A percentile compares a stretch with the other conserved stretches of the same genome.
Evolutionary conservation across 805 yeast species (phyloP).

Genomic region (Lachancea waltii): DNA sequence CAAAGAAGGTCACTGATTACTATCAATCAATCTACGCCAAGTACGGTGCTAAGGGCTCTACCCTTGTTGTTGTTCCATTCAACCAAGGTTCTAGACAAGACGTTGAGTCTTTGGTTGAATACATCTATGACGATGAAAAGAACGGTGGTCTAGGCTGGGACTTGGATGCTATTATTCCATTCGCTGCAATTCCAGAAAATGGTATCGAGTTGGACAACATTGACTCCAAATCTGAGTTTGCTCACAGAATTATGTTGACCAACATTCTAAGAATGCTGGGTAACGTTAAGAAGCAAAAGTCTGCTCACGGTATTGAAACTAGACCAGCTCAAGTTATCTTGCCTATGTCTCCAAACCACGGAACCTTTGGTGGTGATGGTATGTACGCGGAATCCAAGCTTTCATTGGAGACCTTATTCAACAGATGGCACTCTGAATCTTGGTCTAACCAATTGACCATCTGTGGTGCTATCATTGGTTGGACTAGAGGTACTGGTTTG

Average conservation of each 20-base stretch:
- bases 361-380: conserved; percentile 98
- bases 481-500: conserved; percentile 99
- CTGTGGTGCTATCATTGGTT: conserved; percentile 98
- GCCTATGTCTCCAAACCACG: conserved; percentile 98
- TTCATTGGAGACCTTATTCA: conserved; percentile 90
- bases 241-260: conserved; percentile 98
- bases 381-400: conserved; percentile 96
- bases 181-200: conserved; percentile 98
- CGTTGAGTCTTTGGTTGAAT: conserved; percentile 76
- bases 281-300: conserved; percentile 77
- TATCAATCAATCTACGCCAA: conserved; percentile 91
- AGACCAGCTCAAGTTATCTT: conserved; percentile 97
- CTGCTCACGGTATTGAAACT: conserved; percentile 69
- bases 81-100: conserved; percentile 97
- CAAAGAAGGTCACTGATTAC: conserved; percentile 89
- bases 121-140: conserved; percentile 76
- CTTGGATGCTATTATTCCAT: conserved; percentile 90
- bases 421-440: conserved; percentile 98
- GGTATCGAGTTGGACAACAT: conserved; percentile 92
- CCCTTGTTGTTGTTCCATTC: conserved; percentile 94
- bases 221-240: conserved; percentile 93
- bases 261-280: conserved; percentile 91
- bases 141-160: conserved; percentile 97
- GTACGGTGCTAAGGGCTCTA: conserved; percentile 87
- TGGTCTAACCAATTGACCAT: conserved; percentile 93